Conservation (phyloP, 768 basidiomycete species). For the Termitomyces sp. region DNA sequence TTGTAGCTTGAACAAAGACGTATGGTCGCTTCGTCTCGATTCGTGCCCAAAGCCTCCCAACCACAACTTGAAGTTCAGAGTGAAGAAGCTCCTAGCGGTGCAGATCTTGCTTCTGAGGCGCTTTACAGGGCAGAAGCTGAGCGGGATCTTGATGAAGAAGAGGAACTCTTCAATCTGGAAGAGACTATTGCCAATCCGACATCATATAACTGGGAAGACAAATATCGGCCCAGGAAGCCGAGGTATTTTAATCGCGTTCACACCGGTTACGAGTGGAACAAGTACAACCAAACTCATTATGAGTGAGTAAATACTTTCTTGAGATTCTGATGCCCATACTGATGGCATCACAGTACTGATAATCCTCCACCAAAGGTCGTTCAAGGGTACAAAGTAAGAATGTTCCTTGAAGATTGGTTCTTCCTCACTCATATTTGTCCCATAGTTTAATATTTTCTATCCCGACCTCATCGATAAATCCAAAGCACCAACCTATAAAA, state of each 20-base stretch:
- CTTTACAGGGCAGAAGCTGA: slow-evolving; percentile 89
- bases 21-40: slow-evolving; percentile 77
- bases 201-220: slow-evolving; percentile 97
- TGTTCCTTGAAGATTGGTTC: slow-evolving; percentile 7
- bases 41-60: slow-evolving; percentile 73
- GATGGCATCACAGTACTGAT: slow-evolving; percentile 60
- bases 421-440: background rate
- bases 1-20: slow-evolving; percentile 73
- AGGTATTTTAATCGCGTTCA: slow-evolving; percentile 98
- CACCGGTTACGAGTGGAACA: slow-evolving; percentile 99
- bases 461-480: slow-evolving; percentile 98
- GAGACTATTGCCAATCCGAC: slow-evolving; percentile 80
- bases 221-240: slow-evolving; percentile 94
- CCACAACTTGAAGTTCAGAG: slow-evolving; percentile 50
- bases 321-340: slow-evolving; percentile 9
- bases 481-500: slow-evolving; percentile 94
- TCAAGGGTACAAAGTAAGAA: slow-evolving; percentile 86
- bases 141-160: slow-evolving; percentile 91
- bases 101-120: slow-evolving; percentile 84
- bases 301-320: slow-evolving; percentile 55
- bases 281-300: slow-evolving; percentile 99
- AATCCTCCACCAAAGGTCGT: slow-evolving; percentile 99
- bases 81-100: slow-evolving; percentile 54
- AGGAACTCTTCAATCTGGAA: slow-evolving; percentile 92
- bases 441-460: slow-evolving; percentile 93